Evolutionary conservation across 2,329 filamentous ascomycete genomes (phyloP), one percentile per base, ranked within the genome.

Genomic region (Cladophialophora carrionii): DNA sequence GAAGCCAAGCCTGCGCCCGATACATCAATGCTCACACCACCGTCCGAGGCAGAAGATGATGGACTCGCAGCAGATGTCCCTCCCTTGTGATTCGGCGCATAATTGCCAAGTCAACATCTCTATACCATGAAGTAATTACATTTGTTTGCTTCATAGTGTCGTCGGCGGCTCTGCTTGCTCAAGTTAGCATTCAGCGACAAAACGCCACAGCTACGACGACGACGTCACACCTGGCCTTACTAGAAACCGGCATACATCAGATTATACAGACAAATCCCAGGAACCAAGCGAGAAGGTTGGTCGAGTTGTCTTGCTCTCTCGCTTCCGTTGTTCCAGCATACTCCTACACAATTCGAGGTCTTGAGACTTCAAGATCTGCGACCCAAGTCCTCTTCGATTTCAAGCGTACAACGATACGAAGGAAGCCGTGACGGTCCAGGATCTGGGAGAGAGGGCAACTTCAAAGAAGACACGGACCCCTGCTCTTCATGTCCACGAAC

Each of bases 21-120:
- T 12, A 57, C 43, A 24, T 46, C 54, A 12, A 65, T 70, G 61
- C 60, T 64, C n/a, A 70, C 68, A 34, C 68, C 68, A 20, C 66
- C 66, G 48, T 67, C 66, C 12, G 68, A 70, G 53, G 66, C 64
- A 22, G 64, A 63, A 14, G 68, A 70, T 43, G 55, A 63, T 62
- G 59, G 62, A 7, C 37, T 43, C 4, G 34, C 62, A 6, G 37
- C 51, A 10, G 68, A 69, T 41, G 63, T 68, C 9, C 65, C 68
- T 53, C 10, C 34, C 17, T 51, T 67, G 37, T 57, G 51, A 12
- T 32, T 24, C 57, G 65, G 63, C 60, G 31, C 29, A 29, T 62
- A 43, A 61, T 41, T 60, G 55, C 51, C 48, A 62, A 59, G n/a
- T n/a, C 43, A 26, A 10, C 20, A 9, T 49, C 20, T 49, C 10